phyloP scores from a whole-genome alignment of 345 rosid species.

The Ceriops decandra region DNA sequence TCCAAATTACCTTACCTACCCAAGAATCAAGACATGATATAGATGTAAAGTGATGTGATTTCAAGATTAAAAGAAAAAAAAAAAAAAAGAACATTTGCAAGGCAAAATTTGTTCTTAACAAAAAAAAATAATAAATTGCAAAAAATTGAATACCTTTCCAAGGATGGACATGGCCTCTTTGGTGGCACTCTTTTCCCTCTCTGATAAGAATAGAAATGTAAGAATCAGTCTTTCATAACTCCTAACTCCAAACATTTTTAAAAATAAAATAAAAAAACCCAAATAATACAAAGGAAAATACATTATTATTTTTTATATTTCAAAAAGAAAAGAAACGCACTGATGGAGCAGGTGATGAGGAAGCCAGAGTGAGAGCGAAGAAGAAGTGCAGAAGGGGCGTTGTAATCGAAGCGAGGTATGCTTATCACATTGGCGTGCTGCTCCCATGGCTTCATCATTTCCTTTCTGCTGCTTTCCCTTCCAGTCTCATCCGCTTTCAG shows the following conservation, averaged over 20 bases:
- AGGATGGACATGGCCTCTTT: constrained; percentile 81
- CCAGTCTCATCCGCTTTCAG: constrained; percentile 11
- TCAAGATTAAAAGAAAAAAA: too few species aligned
- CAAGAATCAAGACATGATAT: too few species aligned
- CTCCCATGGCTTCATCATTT: constrained; percentile 72
- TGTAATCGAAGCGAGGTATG: constrained; percentile 92
- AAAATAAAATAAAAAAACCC: not conserved
- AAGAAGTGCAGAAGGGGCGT: constrained; percentile 71
- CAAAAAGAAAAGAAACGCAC: constrained; percentile 25
- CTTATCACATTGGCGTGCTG: constrained; percentile 71
- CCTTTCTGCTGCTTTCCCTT: not conserved
- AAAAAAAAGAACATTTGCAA: too few species aligned
- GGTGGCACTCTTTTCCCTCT: constrained; percentile 93
- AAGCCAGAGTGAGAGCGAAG: constrained; percentile 75
- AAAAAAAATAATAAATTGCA: not conserved
- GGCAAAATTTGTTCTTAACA: not conserved
- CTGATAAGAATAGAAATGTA: constrained; percentile 31
- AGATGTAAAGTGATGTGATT: too few species aligned
- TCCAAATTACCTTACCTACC: too few species aligned
- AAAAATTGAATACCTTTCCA: constrained; percentile 48
- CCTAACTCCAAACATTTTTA: not conserved
- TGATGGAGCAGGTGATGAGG: constrained; percentile 79
- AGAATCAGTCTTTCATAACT: not conserved
- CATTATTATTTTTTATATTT: not conserved
- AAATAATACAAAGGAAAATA: not conserved